Percentiles rank a stretch among this genome's conserved stretches.
Conservation (phyloP, 306 rosid genomes). For the Fragaria ananassa region DNA sequence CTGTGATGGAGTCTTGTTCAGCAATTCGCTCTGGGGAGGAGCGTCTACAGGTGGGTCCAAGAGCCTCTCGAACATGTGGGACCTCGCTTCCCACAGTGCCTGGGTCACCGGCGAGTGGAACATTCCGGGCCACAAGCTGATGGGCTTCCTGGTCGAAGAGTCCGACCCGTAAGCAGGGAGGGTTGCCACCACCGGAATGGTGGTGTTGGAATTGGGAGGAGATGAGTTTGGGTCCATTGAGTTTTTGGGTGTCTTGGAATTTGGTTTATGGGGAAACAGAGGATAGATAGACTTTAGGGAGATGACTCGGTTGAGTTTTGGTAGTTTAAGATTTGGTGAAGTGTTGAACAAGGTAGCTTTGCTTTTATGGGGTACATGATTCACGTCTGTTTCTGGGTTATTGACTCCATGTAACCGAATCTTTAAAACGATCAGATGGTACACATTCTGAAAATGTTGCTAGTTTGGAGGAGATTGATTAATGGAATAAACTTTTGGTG, state of each 20-base stretch:
- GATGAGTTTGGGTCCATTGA: slow-evolving; percentile 54
- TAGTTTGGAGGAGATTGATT: too few relatives aligned
- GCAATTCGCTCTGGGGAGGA: slow-evolving; percentile 83
- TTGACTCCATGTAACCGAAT: too few relatives aligned
- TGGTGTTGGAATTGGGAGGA: slow-evolving; percentile 28
- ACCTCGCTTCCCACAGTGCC: slow-evolving; percentile 87
- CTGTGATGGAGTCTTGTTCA: slow-evolving; percentile 71
- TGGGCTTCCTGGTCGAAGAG: slow-evolving; percentile 50
- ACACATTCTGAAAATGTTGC: too few relatives aligned
- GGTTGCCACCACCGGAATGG: slow-evolving; percentile 62
- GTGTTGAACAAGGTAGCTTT: background rate
- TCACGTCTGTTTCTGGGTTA: too few relatives aligned
- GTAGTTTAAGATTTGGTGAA: background rate
- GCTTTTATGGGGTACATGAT: too few relatives aligned
- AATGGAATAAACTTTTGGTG: too few relatives aligned
- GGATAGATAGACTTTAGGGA: background rate
- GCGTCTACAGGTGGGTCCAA: slow-evolving; percentile 80
- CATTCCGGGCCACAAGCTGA: slow-evolving; percentile 87
- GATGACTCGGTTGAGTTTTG: background rate
- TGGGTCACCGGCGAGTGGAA: slow-evolving; percentile 92
- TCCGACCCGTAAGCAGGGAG: slow-evolving; percentile 24
- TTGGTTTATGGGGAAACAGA: background rate
- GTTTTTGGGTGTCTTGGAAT: slow-evolving; percentile 1
- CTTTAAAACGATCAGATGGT: too few relatives aligned
- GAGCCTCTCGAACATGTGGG: slow-evolving; percentile 59